Base-by-base conservation (phyloP, 768 basidiomycete species). In the Pulveroboletus sp. region DNA sequence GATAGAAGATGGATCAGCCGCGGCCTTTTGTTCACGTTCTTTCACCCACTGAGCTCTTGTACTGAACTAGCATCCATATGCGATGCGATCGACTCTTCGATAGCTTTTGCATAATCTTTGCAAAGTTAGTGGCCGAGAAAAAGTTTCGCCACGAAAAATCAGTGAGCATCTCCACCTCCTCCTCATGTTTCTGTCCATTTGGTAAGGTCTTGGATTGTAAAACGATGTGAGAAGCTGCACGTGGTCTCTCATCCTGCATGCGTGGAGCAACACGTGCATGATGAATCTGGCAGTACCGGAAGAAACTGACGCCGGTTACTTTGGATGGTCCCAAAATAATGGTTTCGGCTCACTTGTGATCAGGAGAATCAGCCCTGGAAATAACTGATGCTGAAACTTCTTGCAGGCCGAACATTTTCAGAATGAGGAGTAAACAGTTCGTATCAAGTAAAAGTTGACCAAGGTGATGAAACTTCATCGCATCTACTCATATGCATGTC, bases 111-210 rank as follows among this genome's bases (percentile, higher is more conserved):
- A 99, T 87, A 55, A 99, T 89, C 68, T 93, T 94, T 8, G 94
- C 88, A 65, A 97, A 96, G 66, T 97, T 99, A 70, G 98, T 95
- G 18, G 88, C 85, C 27, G 91, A 82, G 71, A 97, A 98, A 70
- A 99, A 97, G 69, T 98, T 98, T 43, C 96, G 73, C 93, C 95
- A 97, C 4, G 93, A 95, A 67, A 89, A 99, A 32, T 97, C 93
- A 11, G 86, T 87, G 43, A 99, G 76, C 67, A 96, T 76, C 61
- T 97, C 95, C 21, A 97, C 73, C 57, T 97, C 95, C 62, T 94
- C 92, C 42, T 89, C 85, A 27, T 80, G 78, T 58, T 75, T 82
- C 59, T 83, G 80, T 36, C 86, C 88, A 58, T 89, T 88, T 3
- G 87, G 86, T 8, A 89, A 72, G 6, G 63, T 75, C 24, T 74